phyloP scores from a whole-genome alignment of 179 eudicot genomes.

The Dionaea muscipula region DNA sequence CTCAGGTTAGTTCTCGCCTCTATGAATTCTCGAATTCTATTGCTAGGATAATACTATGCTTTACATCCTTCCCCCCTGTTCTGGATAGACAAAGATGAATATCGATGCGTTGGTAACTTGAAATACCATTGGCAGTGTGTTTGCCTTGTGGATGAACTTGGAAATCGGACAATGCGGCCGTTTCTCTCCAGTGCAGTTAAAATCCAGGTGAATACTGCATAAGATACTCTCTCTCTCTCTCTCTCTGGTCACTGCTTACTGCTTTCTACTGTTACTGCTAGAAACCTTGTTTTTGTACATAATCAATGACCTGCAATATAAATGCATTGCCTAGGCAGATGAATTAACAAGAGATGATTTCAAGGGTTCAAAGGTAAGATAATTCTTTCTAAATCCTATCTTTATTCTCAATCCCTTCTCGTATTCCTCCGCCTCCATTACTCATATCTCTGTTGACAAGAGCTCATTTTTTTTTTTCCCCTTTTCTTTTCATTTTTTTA shows the following conservation, averaged over 20 bases:
- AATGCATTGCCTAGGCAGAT: constrained; percentile 40
- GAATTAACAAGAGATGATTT: constrained; percentile 59
- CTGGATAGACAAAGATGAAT: no score
- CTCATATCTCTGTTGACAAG: no score
- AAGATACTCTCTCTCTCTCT: neutral
- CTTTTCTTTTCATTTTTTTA: no score
- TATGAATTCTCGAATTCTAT: neutral
- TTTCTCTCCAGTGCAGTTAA: constrained; percentile 73
- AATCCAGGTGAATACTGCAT: constrained; percentile 49
- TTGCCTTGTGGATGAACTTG: constrained; percentile 82
- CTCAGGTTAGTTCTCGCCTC: constrained; percentile 41
- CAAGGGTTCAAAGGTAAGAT: constrained; percentile 72
- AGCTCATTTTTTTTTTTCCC: neutral
- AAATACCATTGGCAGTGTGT: constrained; percentile 44
- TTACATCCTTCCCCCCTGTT: neutral
- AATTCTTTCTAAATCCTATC: neutral
- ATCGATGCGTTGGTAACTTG: no score
- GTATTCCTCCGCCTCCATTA: no score
- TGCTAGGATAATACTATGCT: neutral
- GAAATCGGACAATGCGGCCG: constrained; percentile 94
- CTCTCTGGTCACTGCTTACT: neutral
- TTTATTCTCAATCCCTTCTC: no score
- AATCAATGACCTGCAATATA: neutral
- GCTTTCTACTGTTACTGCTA: neutral
- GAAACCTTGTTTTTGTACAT: neutral